phyloP scores from a whole-genome alignment of 2,329 filamentous ascomycete genomes.

The Kalaharituber pfeilii region DNA sequence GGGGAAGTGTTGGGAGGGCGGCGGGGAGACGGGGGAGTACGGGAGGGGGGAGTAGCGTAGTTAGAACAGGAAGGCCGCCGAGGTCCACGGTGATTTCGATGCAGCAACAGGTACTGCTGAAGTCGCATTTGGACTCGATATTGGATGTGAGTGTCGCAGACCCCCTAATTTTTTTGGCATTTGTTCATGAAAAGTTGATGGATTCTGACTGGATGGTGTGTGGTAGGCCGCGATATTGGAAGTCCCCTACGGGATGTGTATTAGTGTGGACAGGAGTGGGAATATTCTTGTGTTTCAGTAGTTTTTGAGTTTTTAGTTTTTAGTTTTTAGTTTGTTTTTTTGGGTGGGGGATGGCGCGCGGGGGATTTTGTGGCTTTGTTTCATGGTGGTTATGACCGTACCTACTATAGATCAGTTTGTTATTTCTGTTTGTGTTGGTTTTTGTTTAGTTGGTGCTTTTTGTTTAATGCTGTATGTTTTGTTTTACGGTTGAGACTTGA shows the following conservation, averaged over 20 bases:
- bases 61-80: conserved; percentile 35
- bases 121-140: conserved; percentile 73
- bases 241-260: conserved; percentile 76
- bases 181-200: too few relatives aligned
- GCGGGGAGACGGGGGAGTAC: conserved; percentile 4
- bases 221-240: conserved; percentile 50
- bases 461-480: too few relatives aligned
- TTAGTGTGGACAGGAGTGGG: conserved; percentile 76
- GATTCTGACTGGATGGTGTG: neutral
- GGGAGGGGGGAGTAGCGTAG: conserved; percentile 20
- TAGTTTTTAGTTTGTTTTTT: too few relatives aligned
- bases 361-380: too few relatives aligned
- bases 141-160: conserved; percentile 44
- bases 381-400: too few relatives aligned
- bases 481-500: too few relatives aligned
- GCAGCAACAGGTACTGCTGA: conserved; percentile 72
- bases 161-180: neutral
- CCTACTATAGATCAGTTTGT: too few relatives aligned
- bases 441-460: too few relatives aligned
- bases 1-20: conserved; percentile 17
- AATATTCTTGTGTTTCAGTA: conserved; percentile 69
- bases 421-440: too few relatives aligned
- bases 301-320: neutral
- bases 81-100: conserved; percentile 70
- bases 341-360: too few relatives aligned